Evolutionary conservation across 2,329 filamentous ascomycete species (phyloP), one percentile per base, ranked within the genome.

Genomic region (Aspergillus clavatus): DNA sequence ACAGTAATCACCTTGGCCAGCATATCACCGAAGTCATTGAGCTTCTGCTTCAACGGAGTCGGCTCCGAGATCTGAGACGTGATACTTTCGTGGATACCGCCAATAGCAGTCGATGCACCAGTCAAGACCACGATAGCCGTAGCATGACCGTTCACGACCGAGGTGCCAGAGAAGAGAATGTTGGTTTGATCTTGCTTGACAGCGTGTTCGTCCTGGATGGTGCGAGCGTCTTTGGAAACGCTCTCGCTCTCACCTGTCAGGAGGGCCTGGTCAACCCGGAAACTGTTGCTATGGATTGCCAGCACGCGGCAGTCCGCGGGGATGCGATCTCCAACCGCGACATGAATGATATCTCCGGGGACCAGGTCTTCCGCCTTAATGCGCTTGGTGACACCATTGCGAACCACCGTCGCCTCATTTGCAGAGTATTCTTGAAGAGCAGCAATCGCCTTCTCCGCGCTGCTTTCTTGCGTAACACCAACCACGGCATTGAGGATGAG

Each of bases 71-170:
- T 98, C 70, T 98, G 94, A 28, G 91, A 86, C 5, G 89, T 90
- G 65, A 98, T 98, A 75, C 90, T 97, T 72, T 97, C 93, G 66
- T 98, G 93, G 54, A 98, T 98, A 67, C 96, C 93, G 59, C 93
- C 93, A 70, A 98, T 98, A 28, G 93, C 93, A 21, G 93, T 98
- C 61, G 82, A 87, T 38, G 83, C 79, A 55, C 93, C 93, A 14
- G 93, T 98, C 63, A 95, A 71, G 51, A 89, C 90, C 21, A 98
- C 93, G 42, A 97, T 74, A 35, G 93, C 93, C 58, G 82, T 90
- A 40, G 93, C 94, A 67, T 91, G 88, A 51, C 93, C 93, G 53
- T 87, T 95, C 16, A 96, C 91, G 14, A 98, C 89, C 3, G 93
- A 97, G 5, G 94, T 98, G 60, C 94, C 94, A 1, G 94, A 98